Evolutionary conservation across 2,329 filamentous ascomycete species (phyloP).

Genomic region (Neonectria coccinea): DNA sequence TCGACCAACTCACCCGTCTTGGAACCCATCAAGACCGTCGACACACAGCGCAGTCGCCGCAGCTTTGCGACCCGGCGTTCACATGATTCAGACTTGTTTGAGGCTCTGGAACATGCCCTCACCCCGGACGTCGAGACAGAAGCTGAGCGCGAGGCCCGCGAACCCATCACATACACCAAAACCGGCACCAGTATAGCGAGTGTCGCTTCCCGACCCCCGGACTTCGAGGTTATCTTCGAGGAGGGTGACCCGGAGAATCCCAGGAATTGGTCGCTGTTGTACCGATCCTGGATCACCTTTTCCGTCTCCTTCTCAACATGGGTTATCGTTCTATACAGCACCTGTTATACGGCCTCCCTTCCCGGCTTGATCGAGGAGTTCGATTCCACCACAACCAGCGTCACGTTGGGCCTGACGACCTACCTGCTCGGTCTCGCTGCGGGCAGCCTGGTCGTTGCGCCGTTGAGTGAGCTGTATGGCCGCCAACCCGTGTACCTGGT

Average conservation of each 20-base stretch:
- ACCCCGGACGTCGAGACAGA: slow-evolving; percentile 54
- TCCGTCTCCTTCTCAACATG: slow-evolving; percentile 60
- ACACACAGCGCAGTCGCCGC: slow-evolving; percentile 37
- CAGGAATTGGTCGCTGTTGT: slow-evolving; percentile 72
- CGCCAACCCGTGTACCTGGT: slow-evolving; percentile 76
- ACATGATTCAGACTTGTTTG: slow-evolving; percentile 46
- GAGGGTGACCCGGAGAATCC: slow-evolving; percentile 74
- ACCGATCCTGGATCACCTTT: slow-evolving; percentile 57
- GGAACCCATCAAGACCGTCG: slow-evolving; percentile 43
- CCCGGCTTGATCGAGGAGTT: slow-evolving; percentile 78
- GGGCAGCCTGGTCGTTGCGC: slow-evolving; percentile 79
- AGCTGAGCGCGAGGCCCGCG: slow-evolving; percentile 53
- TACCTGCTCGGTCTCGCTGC: slow-evolving; percentile 81
- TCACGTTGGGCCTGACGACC: slow-evolving; percentile 81
- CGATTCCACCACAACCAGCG: slow-evolving; percentile 66
- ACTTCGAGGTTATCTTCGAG: slow-evolving; percentile 80
- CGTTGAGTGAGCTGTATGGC: slow-evolving; percentile 78
- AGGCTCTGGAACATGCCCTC: slow-evolving; percentile 54
- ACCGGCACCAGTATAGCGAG: slow-evolving; percentile 58
- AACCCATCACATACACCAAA: slow-evolving; percentile 59
- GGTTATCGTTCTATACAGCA: slow-evolving; percentile 77
- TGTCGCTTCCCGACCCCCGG: slow-evolving; percentile 60
- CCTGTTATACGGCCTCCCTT: slow-evolving; percentile 80
- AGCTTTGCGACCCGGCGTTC: slow-evolving; percentile 29
- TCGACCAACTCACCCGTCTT: slow-evolving; percentile 37